Conservation (phyloP, 371 early-diverging fungal species). For the Mortierella sp. region DNA sequence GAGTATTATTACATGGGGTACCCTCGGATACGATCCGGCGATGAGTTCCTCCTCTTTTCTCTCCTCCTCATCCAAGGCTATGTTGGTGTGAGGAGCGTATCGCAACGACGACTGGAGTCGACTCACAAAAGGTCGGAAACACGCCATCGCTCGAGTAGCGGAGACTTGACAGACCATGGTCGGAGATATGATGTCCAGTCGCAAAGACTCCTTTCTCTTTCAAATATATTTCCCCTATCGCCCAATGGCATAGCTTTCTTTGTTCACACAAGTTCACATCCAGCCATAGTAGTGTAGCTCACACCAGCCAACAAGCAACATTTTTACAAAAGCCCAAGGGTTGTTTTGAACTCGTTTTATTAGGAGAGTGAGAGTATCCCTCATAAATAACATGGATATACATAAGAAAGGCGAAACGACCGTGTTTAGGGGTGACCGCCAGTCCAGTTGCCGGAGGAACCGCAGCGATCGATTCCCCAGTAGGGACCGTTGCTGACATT, state of each 20-base stretch:
- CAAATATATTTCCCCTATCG: background rate
- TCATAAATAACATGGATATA: too few species aligned
- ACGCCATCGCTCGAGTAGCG: background rate
- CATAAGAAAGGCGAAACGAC: background rate
- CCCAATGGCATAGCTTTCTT: background rate
- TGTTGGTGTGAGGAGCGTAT: too few species aligned
- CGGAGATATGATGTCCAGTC: slow-evolving; percentile 1
- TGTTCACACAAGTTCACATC: background rate
- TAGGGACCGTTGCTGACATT: slow-evolving; percentile 21
- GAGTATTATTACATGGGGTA: background rate
- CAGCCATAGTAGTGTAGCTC: background rate
- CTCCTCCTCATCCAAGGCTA: background rate
- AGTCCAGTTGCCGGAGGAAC: slow-evolving; percentile 23
- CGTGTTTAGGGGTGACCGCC: slow-evolving; percentile 11
- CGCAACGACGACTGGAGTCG: background rate
- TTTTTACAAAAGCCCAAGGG: too few species aligned
- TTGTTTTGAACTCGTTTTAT: too few species aligned
- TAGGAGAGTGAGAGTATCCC: too few species aligned
- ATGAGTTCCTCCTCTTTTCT: background rate
- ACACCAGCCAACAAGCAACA: too few species aligned
- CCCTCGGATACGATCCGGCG: background rate
- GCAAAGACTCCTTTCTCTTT: background rate
- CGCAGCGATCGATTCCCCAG: slow-evolving; percentile 28
- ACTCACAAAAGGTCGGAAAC: slow-evolving; percentile 8
- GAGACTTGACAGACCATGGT: background rate